Conservation (phyloP, 305 asterid genomes). For the Withania somnifera region DNA sequence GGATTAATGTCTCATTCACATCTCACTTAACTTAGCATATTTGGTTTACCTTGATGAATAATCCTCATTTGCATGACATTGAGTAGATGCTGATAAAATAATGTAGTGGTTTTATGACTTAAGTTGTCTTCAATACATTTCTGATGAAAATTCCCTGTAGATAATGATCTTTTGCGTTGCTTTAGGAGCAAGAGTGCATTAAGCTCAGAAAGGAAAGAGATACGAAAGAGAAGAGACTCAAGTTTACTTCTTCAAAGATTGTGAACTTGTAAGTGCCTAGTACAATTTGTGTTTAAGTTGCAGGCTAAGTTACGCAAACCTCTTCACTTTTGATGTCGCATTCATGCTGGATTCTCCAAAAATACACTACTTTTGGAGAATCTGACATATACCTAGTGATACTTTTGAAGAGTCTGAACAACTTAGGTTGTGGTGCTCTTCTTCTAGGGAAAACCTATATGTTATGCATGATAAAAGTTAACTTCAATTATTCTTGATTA, state of each 20-base stretch:
- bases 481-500: neutral
- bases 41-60: neutral
- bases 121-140: slow-evolving; percentile 5
- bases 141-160: slow-evolving; percentile 6
- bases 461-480: neutral
- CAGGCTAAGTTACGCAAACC: no score
- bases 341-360: no score
- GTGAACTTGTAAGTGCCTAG: slow-evolving; percentile 13
- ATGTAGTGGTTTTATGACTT: neutral
- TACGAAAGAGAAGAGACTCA: slow-evolving; percentile 45
- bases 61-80: neutral
- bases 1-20: neutral
- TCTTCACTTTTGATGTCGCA: no score
- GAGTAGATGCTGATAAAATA: neutral
- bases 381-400: no score
- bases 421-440: neutral
- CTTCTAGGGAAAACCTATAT: neutral
- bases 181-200: slow-evolving; percentile 65
- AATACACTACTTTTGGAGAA: no score
- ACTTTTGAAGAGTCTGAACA: no score
- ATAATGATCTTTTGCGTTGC: slow-evolving; percentile 12
- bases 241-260: slow-evolving; percentile 20
- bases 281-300: slow-evolving; percentile 1
- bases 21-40: neutral
- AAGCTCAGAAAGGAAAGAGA: slow-evolving; percentile 45